These are phyloP conservation scores for Retiboletus fuscus DNA, from an alignment of 1,284 basidiomycete genomes.

Conservation along the genomic window DNA sequence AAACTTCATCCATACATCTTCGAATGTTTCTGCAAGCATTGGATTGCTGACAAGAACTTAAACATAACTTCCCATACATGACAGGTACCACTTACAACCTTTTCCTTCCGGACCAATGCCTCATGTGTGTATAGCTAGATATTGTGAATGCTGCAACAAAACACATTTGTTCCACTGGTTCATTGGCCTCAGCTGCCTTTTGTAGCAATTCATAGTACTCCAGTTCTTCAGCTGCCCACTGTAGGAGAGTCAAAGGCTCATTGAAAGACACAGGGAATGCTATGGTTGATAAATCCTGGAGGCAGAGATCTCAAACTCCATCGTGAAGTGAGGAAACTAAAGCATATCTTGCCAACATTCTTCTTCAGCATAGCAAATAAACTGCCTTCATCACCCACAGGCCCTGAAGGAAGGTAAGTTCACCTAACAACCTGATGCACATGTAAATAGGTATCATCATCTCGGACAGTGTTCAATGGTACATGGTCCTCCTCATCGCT, in stretches of 20 bases:
- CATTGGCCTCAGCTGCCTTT: slow-evolving; percentile 71
- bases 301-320: slow-evolving; percentile 9
- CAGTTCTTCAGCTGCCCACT: slow-evolving; percentile 84
- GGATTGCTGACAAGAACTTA: slow-evolving; percentile 70
- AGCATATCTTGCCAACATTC: slow-evolving; percentile 87
- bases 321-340: slow-evolving; percentile 1
- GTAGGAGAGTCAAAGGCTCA: slow-evolving; percentile 86
- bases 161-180: slow-evolving; percentile 79
- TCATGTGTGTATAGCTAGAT: slow-evolving; percentile 84
- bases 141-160: slow-evolving; percentile 87
- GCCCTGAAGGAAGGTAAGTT: slow-evolving; percentile 71
- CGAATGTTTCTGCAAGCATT: slow-evolving; percentile 90
- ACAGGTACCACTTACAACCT: slow-evolving; percentile 74
- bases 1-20: slow-evolving; percentile 82
- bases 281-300: slow-evolving; percentile 86
- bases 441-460: slow-evolving; percentile 32
- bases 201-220: slow-evolving; percentile 82
- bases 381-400: slow-evolving; percentile 87
- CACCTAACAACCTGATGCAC: slow-evolving; percentile 62
- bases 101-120: slow-evolving; percentile 83
- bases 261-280: slow-evolving; percentile 90
- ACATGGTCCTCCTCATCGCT: slow-evolving; percentile 54
- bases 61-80: slow-evolving; percentile 19
- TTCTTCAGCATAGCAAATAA: slow-evolving; percentile 90
- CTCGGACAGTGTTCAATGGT: slow-evolving; percentile 20